Evolutionary conservation across 305 asterid genomes (phyloP), one percentile per base, ranked within the genome.

Genomic region (Solanum aculeatissimum): DNA sequence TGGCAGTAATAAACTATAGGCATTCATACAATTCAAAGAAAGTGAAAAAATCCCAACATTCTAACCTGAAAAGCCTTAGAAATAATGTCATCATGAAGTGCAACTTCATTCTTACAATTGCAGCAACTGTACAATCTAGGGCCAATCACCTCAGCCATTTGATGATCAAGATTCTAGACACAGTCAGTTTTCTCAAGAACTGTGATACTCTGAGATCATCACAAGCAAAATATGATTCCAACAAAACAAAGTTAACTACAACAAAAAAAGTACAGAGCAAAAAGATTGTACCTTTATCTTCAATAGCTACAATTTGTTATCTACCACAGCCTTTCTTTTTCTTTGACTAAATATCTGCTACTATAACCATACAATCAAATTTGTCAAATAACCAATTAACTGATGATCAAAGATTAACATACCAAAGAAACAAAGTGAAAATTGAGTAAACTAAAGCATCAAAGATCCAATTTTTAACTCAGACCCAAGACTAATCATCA

Each of bases 41-140:
- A 32, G 35, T 27, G 71, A 80, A 25, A 40, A 38, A 63, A 38
- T 54, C 9, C 29, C 32, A 21, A 42, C 14, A 72, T 13, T 11
- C 47, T 88, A 66, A 91, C 96, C 92, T 92, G 94, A 89, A 91
- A 92, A 54, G 93, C 93, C 88, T 92, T 92, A 57, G 96, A 91
- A 84, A 92, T 90, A 70, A 92, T 83, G 88, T 92, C 93, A 85
- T 92, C 94, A 70, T 92, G 96, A 84, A 92, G 95, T 60, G 95
- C 95, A 58, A 93, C 93, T 75, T 90, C 90, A 75, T 92, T 92
- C 87, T 91, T 89, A 90, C 97, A 93, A 84, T 92, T 91, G 88
- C 93, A 93, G 89, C 95, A 93, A 84, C 94, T 86, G 88, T 93
- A 93, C 90, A 92, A 83, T 87, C 97, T 92, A 9, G 95, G 97